phyloP scores from a whole-genome alignment of 139 green algal species.

The Micromonas pusilla region DNA sequence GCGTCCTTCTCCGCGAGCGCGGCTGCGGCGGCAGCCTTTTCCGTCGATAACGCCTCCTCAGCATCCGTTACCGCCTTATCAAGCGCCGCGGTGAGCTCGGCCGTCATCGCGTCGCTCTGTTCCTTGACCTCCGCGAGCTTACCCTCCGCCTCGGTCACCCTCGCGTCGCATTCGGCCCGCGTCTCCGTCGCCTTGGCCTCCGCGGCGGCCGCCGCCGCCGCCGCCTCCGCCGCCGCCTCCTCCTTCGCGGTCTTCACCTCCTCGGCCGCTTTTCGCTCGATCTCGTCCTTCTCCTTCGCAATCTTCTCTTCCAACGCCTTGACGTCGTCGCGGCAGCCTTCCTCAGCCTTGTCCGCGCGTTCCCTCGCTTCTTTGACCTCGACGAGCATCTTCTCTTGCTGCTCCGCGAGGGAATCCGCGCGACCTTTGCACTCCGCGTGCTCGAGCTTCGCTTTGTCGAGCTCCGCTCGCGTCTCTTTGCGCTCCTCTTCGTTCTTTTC shows the following conservation, averaged over 20 bases:
- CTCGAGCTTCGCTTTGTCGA: conserved; percentile 12
- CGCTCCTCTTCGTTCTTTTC: not conserved
- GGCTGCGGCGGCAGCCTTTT: not conserved
- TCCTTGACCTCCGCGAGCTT: not conserved
- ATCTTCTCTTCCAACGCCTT: not conserved
- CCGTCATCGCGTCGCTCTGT: not conserved
- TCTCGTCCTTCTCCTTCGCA: conserved; percentile 5
- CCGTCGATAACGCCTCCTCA: not conserved
- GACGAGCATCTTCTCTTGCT: conserved; percentile 13
- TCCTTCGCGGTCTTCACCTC: not conserved
- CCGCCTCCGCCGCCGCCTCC: no score
- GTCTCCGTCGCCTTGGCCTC: not conserved
- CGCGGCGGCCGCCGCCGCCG: no score
- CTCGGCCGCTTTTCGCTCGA: not conserved
- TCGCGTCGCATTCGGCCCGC: not conserved
- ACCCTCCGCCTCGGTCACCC: not conserved
- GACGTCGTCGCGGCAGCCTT: no score
- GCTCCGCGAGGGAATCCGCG: not conserved
- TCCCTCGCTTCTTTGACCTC: conserved; percentile 60
- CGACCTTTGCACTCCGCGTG: not conserved
- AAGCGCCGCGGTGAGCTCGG: not conserved
- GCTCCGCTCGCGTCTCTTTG: not conserved
- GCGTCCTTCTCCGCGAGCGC: not conserved
- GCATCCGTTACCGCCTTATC: not conserved
- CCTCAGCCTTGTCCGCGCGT: conserved; percentile 6